Conservation (phyloP, 768 basidiomycete species). For the Agrocybe praecox region DNA sequence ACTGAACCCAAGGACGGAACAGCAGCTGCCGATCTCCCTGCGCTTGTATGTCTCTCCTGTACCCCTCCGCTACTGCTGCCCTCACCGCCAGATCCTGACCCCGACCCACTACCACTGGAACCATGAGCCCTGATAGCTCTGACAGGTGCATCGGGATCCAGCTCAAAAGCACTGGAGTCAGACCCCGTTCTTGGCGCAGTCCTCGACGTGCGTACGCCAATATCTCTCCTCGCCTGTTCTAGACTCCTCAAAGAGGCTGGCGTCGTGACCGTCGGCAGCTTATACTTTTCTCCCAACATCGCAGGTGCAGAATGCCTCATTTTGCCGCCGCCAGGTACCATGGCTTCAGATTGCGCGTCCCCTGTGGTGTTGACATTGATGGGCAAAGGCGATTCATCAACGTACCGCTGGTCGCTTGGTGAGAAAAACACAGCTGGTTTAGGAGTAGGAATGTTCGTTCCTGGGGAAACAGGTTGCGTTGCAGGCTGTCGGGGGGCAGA, state of each 20-base stretch:
- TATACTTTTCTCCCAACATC: constrained; percentile 41
- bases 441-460: background rate
- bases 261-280: constrained; percentile 27
- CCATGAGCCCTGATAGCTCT: constrained; percentile 30
- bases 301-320: constrained; percentile 53
- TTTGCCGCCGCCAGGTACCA: background rate
- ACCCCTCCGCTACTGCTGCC: background rate
- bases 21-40: background rate
- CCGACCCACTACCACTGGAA: background rate
- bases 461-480: no score
- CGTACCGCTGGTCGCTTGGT: constrained; percentile 36
- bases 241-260: constrained; percentile 32
- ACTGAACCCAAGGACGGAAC: background rate
- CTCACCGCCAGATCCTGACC: constrained; percentile 1
- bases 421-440: constrained; percentile 25
- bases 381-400: constrained; percentile 48
- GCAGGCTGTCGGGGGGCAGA: background rate
- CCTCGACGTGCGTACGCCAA: background rate
- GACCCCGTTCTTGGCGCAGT: background rate
- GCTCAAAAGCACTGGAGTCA: constrained; percentile 28
- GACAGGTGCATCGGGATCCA: constrained; percentile 42
- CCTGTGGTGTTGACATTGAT: constrained; percentile 11
- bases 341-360: background rate
- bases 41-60: background rate
- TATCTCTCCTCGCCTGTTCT: constrained; percentile 20